Evolutionary conservation across 2,329 filamentous ascomycete species (phyloP).

Genomic region (Aspergillus pseudonomiae): DNA sequence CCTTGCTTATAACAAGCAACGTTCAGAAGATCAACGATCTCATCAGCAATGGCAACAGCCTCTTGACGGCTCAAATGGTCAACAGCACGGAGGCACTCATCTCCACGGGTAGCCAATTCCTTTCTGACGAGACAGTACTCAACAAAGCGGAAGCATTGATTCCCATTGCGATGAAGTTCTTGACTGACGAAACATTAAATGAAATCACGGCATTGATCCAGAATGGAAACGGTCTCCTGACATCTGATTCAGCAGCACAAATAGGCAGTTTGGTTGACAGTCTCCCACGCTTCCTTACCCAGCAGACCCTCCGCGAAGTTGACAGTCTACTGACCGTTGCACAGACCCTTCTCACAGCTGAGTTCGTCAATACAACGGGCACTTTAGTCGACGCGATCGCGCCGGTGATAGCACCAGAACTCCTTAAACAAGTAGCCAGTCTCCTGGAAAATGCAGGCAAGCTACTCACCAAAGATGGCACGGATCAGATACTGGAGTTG

Average conservation of each 20-base stretch:
- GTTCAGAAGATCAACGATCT: not conserved
- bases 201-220: not conserved
- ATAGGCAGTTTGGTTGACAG: rapidly evolving
- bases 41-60: not conserved
- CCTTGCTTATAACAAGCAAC: not conserved
- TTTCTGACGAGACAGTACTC: not conserved
- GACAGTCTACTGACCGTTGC: no score
- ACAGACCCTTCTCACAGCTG: not conserved
- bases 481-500: not conserved
- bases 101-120: not conserved
- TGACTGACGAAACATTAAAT: not conserved
- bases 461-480: not conserved
- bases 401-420: not conserved
- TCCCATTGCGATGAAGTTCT: not conserved
- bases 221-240: not conserved
- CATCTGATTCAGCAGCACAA: not conserved
- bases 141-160: not conserved
- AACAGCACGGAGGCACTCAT: not conserved
- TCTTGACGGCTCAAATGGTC: not conserved
- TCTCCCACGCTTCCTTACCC: rapidly evolving
- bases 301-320: not conserved
- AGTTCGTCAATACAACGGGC: not conserved
- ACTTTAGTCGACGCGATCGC: not conserved
- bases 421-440: not conserved
- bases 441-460: not conserved